Conservation (phyloP, 768 basidiomycete species). For the Dendrothele bispora region DNA sequence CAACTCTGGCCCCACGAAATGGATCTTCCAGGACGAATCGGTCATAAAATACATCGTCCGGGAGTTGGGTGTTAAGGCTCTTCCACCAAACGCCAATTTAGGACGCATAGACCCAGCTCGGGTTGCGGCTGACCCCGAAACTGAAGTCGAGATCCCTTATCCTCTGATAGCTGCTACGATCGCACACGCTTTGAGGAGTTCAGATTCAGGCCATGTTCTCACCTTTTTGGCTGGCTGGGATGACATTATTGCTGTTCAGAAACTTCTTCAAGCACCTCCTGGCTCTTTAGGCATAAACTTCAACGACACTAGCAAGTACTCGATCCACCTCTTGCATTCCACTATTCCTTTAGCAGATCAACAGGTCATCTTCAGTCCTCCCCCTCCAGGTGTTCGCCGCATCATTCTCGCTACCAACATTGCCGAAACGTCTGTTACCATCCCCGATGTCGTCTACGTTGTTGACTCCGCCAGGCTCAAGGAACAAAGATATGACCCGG, state of each 20-base stretch:
- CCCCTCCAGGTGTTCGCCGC: conserved; percentile 73
- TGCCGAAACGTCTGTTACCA: conserved; percentile 93
- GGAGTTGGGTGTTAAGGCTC: conserved; percentile 49
- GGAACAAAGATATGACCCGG: conserved; percentile 87
- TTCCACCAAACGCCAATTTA: conserved; percentile 26
- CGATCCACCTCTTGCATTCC: conserved; percentile 85
- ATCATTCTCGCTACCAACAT: conserved; percentile 95
- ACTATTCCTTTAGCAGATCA: conserved; percentile 87
- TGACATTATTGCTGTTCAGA: conserved; percentile 76
- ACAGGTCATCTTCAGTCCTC: conserved; percentile 85
- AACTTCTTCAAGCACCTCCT: conserved; percentile 49
- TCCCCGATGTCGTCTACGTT: conserved; percentile 93
- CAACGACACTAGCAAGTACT: conserved; percentile 53
- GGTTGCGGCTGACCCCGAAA: conserved; percentile 21
- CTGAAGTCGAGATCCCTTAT: conserved; percentile 76
- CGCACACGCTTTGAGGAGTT: conserved; percentile 68
- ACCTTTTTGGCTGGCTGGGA: conserved; percentile 95
- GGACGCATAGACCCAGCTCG: conserved; percentile 13
- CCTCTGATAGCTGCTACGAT: conserved; percentile 81
- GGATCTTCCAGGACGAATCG: conserved; percentile 71
- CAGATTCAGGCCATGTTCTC: conserved; percentile 83
- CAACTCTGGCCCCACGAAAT: conserved; percentile 38
- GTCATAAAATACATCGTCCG: conserved; percentile 71
- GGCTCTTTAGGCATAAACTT: conserved; percentile 62
- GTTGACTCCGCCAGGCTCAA: conserved; percentile 89